These are phyloP conservation scores for Cadophora sp. DNA, from an alignment of 2,329 filamentous ascomycete genomes.

Conservation along the genomic window DNA sequence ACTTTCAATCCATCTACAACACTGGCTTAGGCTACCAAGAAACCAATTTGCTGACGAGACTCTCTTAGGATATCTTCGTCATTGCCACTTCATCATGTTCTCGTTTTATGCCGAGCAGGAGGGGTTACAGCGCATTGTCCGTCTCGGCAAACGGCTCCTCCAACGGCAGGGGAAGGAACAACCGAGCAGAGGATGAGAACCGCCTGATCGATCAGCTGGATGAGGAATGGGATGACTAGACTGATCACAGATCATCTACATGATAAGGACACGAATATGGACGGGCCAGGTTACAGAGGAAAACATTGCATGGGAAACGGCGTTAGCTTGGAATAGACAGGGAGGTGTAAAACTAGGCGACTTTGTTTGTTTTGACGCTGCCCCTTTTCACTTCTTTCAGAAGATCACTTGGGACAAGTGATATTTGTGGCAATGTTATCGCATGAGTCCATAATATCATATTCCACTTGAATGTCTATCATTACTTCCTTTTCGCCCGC, in stretches of 20 bases:
- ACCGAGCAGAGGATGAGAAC: slow-evolving; percentile 78
- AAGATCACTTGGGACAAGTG: not conserved
- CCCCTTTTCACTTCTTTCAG: not conserved
- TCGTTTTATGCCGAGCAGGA: slow-evolving; percentile 66
- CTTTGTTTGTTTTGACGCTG: not conserved
- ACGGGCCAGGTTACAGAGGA: not conserved
- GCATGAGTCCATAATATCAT: not conserved
- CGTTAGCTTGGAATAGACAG: slow-evolving; percentile 16
- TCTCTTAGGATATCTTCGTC: slow-evolving; percentile 68
- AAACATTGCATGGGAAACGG: slow-evolving; percentile 11
- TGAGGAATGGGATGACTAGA: slow-evolving; percentile 92
- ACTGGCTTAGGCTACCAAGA: slow-evolving; percentile 14
- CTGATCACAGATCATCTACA: not conserved
- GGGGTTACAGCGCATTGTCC: slow-evolving; percentile 72
- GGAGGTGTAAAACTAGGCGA: slow-evolving; percentile 21
- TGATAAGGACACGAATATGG: slow-evolving; percentile 6
- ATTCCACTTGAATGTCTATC: not conserved
- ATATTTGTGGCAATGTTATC: not conserved
- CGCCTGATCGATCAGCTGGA: slow-evolving; percentile 93
- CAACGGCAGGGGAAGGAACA: slow-evolving; percentile 43
- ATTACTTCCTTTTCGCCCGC: slow-evolving; percentile 29
- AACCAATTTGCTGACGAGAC: slow-evolving; percentile 28
- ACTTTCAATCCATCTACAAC: slow-evolving; percentile 16
- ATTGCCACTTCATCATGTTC: slow-evolving; percentile 74
- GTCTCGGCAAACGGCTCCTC: slow-evolving; percentile 58